Percentiles rank a stretch among this genome's conserved stretches.
Conservation (phyloP, 2,329 filamentous ascomycete species). For the Catunica adiposa region DNA sequence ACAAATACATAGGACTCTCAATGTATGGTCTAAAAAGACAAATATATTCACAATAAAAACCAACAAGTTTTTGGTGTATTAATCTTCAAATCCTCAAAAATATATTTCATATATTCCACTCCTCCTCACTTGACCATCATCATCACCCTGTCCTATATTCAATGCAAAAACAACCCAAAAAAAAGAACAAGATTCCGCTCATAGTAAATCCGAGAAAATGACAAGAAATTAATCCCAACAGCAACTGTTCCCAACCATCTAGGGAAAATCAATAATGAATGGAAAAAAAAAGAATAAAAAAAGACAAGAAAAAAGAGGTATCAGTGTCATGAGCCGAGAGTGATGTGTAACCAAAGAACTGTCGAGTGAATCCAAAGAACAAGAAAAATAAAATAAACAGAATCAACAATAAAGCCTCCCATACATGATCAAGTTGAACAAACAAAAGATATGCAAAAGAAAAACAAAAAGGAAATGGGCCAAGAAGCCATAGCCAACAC, state of each 20-base stretch:
- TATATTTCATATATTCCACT: not conserved
- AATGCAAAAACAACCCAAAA: no score
- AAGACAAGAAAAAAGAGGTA: not conserved
- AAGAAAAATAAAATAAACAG: constrained; percentile 5
- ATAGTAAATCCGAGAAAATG: no score
- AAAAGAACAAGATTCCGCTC: not conserved
- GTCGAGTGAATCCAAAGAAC: not conserved
- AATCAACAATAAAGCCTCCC: constrained; percentile 2
- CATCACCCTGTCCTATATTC: not conserved
- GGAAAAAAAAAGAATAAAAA: not conserved
- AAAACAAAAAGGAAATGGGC: not conserved
- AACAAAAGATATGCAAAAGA: not conserved
- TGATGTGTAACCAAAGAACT: not conserved
- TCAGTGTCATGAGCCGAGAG: not conserved
- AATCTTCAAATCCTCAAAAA: not conserved
- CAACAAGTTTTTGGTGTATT: not conserved
- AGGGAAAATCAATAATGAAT: not conserved
- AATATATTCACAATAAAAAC: no score
- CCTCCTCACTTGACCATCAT: not conserved
- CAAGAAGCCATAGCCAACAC: constrained; percentile 1
- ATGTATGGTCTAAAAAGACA: no score
- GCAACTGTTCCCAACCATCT: not conserved
- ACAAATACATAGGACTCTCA: no score
- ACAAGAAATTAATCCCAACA: not conserved
- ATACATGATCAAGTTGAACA: not conserved